Percentiles rank a stretch among this genome's conserved stretches.
Conservation (phyloP, 805 yeast genomes). For the Tanozyma kutaoensis region DNA sequence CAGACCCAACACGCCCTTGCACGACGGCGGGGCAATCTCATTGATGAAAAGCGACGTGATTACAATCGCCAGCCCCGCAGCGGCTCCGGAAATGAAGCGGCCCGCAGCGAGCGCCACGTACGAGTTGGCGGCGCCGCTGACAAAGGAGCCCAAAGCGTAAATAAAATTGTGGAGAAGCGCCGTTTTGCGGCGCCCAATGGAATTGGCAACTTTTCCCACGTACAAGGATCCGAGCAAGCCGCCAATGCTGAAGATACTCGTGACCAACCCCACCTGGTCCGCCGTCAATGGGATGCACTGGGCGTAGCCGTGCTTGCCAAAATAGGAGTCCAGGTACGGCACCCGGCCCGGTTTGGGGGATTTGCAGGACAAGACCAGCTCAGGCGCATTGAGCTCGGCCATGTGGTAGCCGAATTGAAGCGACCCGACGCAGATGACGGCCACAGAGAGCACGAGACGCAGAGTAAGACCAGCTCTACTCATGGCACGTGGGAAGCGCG, state of each 20-base stretch:
- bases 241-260: conserved; percentile 73
- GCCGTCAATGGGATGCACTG: conserved; percentile 48
- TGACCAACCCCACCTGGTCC: conserved; percentile 54
- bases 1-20: conserved; percentile 73
- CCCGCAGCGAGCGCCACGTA: conserved; percentile 42
- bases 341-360: conserved; percentile 12
- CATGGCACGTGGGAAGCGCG: too few species aligned
- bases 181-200: conserved; percentile 47
- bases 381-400: conserved; percentile 91
- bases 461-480: conserved; percentile 5
- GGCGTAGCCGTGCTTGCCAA: conserved; percentile 22
- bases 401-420: conserved; percentile 90
- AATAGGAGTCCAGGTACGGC: conserved; percentile 24
- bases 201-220: conserved; percentile 54
- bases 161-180: conserved; percentile 37
- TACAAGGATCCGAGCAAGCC: conserved; percentile 65
- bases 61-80: conserved; percentile 81
- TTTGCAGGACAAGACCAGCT: conserved; percentile 49
- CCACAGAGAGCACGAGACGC: conserved; percentile 28
- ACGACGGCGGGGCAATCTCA: conserved; percentile 59
- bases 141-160: conserved; percentile 47
- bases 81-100: conserved; percentile 68
- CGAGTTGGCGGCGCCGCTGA: conserved; percentile 38
- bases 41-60: conserved; percentile 72
- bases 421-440: conserved; percentile 62